These are phyloP conservation scores for Ganoderma multipileum DNA, from an alignment of 1,284 basidiomycete genomes.

Conservation along the genomic window DNA sequence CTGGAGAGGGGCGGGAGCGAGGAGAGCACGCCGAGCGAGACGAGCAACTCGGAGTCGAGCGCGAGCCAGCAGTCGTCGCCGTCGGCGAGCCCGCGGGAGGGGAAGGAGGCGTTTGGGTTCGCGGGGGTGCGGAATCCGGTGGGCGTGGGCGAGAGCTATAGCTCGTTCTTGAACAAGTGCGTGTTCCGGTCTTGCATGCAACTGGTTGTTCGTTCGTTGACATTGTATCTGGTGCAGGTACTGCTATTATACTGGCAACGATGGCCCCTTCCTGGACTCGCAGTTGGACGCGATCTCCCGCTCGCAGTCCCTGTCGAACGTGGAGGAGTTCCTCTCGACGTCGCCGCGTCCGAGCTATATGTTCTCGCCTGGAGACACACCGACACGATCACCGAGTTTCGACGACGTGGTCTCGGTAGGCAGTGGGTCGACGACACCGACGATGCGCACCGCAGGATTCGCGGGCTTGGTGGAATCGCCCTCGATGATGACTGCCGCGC, in stretches of 20 bases:
- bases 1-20: slow-evolving; percentile 51
- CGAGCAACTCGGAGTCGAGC: slow-evolving; percentile 42
- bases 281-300: slow-evolving; percentile 48
- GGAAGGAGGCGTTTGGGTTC: slow-evolving; percentile 22
- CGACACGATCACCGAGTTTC: slow-evolving; percentile 41
- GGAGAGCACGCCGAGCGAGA: slow-evolving; percentile 62
- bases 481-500: slow-evolving; percentile 25
- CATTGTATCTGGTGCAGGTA: slow-evolving; percentile 52
- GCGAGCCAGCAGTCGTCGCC: slow-evolving; percentile 45
- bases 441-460: slow-evolving; percentile 26
- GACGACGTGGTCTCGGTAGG: slow-evolving; percentile 40
- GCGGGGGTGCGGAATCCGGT: slow-evolving; percentile 27
- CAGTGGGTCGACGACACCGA: slow-evolving; percentile 39
- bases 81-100: slow-evolving; percentile 29
- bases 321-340: slow-evolving; percentile 53
- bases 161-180: slow-evolving; percentile 68
- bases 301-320: slow-evolving; percentile 61
- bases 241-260: slow-evolving; percentile 76
- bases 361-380: slow-evolving; percentile 35
- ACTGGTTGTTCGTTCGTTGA: slow-evolving; percentile 1
- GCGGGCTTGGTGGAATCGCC: slow-evolving; percentile 19
- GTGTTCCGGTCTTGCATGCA: slow-evolving; percentile 34
- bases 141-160: slow-evolving; percentile 50
- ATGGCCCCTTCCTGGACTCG: slow-evolving; percentile 40
- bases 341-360: slow-evolving; percentile 35